Base-by-base conservation (phyloP, 2,329 filamentous ascomycete species). In the Aspergillus cejpii region DNA sequence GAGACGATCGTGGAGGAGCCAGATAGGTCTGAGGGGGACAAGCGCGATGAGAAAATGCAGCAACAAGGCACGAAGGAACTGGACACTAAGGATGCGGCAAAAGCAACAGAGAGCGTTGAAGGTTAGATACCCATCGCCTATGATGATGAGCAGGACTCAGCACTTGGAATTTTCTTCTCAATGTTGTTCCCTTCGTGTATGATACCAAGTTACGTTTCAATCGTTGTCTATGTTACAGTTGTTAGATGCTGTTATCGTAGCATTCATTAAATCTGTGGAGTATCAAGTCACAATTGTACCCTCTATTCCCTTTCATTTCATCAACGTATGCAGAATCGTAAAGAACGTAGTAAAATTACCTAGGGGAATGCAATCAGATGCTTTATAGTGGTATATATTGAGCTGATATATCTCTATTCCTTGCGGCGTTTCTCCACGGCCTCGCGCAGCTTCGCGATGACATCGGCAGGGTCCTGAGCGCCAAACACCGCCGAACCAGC, bases 401-500 rank as follows among this genome's bases (percentile, higher is more conserved):
- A 33, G 5, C 4, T 11, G 3, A 26, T 39, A 39, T 34, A 34
- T 41, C 34, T 29, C 49, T 33, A 57, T 12, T 42, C 29, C 43
- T 53, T 53, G n/a, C 59, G 55, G 50, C 77, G 71, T 59, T 77
- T 78, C 43, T 96, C 80, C 3, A 98, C 90, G 2, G 87, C 79
- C 48, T 85, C 80, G 54, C 89, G 79, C 61, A 98, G 71, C 66
- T 85, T 74, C n/a, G 76, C 70, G 62, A 98, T 96, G 19, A 96
- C 89, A 55, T 92, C 85, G 5, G 79, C 79, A 0, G 92, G 92
- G 61, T 95, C 87, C 61, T 88, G 78, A 14, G 92, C 91, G 27
- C 90, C 89, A 68, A 97, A 98, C 6, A 98, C 89, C 31, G 92
- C 92, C 60, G 87, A 95, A 23, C 92, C 92, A 8, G 92, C 91